Conservation (phyloP, 225 moss, liverwort and hornwort species). For the Sphagnum tenellum region DNA sequence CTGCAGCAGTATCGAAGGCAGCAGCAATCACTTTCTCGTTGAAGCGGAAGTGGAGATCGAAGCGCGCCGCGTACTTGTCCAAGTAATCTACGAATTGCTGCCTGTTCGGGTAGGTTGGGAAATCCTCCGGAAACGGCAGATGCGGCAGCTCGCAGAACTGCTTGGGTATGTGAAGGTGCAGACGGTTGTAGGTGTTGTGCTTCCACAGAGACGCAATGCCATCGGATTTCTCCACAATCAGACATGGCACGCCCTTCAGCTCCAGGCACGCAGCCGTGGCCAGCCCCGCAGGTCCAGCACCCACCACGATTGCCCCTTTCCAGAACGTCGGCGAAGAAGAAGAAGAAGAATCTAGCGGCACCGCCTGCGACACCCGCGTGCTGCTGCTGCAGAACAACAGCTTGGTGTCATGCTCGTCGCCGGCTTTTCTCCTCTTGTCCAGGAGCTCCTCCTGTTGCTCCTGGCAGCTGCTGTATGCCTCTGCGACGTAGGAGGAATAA, state of each 20-base stretch:
- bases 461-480: no score
- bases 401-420: no score
- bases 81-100: slow-evolving; percentile 59
- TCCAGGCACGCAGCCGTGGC: slow-evolving; percentile 62
- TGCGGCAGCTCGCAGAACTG: slow-evolving; percentile 72
- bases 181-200: slow-evolving; percentile 73
- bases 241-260: slow-evolving; percentile 40
- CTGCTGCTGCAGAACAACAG: no score
- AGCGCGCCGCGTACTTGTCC: slow-evolving; percentile 49
- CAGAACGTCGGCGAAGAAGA: no score
- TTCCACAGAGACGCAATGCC: slow-evolving; percentile 88
- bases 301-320: slow-evolving; percentile 67
- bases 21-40: slow-evolving; percentile 48
- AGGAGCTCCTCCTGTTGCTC: no score
- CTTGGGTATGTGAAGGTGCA: slow-evolving; percentile 84
- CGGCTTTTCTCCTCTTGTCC: no score
- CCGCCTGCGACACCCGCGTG: no score
- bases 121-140: slow-evolving; percentile 47
- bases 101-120: slow-evolving; percentile 64
- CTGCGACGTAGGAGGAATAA: no score
- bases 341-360: no score
- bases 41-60: slow-evolving; percentile 40
- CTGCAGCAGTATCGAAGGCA: slow-evolving; percentile 19
- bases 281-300: slow-evolving; percentile 73
- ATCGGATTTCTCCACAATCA: slow-evolving; percentile 65